Conservation (phyloP, 306 rosid genomes). For the Gillenia trifoliata region DNA sequence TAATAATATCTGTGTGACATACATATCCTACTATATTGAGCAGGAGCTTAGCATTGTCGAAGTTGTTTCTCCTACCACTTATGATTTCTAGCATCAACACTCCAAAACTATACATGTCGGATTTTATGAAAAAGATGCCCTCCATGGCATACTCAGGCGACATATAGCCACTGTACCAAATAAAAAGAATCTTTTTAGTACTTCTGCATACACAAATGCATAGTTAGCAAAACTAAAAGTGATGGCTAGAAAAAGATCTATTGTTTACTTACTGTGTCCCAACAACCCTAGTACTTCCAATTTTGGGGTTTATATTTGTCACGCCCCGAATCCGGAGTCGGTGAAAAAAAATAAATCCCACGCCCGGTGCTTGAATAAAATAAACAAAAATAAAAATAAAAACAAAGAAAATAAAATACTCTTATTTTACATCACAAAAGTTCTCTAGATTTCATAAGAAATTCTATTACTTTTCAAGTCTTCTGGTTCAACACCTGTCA, state of each 20-base stretch:
- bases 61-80: neutral
- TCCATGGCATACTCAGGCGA: slow-evolving; percentile 7
- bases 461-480: too few relatives aligned
- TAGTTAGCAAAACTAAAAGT: neutral
- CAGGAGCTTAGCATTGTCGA: neutral
- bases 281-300: too few relatives aligned
- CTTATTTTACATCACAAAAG: too few relatives aligned
- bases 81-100: slow-evolving; percentile 8
- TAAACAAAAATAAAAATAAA: too few relatives aligned
- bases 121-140: neutral
- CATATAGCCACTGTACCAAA: slow-evolving; percentile 15
- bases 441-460: too few relatives aligned
- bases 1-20: too few relatives aligned
- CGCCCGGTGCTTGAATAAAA: too few relatives aligned
- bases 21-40: neutral
- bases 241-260: neutral
- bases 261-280: slow-evolving; percentile 4
- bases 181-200: neutral
- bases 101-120: slow-evolving; percentile 1
- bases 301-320: too few relatives aligned
- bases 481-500: too few relatives aligned
- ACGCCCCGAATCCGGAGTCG: too few relatives aligned
- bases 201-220: neutral
- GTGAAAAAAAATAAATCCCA: too few relatives aligned
- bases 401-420: too few relatives aligned